Base-by-base conservation (phyloP, 2,329 filamentous ascomycete species). In the Fusarium guadeloupense region DNA sequence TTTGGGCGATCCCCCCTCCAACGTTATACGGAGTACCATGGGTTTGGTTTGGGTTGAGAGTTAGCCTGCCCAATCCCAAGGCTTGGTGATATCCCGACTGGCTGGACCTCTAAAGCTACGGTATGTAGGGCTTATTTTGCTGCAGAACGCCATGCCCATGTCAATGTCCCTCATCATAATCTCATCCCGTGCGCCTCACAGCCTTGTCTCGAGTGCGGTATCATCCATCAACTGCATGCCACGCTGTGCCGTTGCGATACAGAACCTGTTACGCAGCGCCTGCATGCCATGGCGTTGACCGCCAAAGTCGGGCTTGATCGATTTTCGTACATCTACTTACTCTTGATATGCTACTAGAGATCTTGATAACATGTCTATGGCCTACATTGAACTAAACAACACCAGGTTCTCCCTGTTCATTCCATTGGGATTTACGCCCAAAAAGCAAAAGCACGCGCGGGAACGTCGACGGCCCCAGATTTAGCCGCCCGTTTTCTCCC, bases 381-480 rank as follows among this genome's bases (percentile, higher is more conserved):
- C n/a, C n/a, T n/a, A n/a, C n/a, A n/a, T n/a, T n/a, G n/a, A n/a
- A n/a, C n/a, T n/a, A n/a, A n/a, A n/a, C n/a, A n/a, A 19, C 38
- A 35, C 53, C 8, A 20, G 37, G 37, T 44, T 43, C 40, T 63
- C 50, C 30, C 26, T 23, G 37, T 17, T 16, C 21, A 33, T 20
- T 40, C 38, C 23, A 25, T 33, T 50, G 16, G 41, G 30, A 59
- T 53, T 59, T 28, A 42, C 16, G 23, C 4, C 26, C 28, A 56
- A 51, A 62, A 51, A 63, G 62, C 41, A 55, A 66, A 54, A 56
- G 40, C 54, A 47, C 31, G 37, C 53, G 54, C 47, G 37, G 40
- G 59, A 54, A 59, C 41, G 31, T 34, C 34, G 31, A 35, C 47
- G 25, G 61, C 61, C 62, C 61, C 61, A 64, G 57, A 62, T 51